Evolutionary conservation across 2,329 filamentous ascomycete genomes (phyloP), one percentile per base, ranked within the genome.

Genomic region (Ophiostoma australiae): DNA sequence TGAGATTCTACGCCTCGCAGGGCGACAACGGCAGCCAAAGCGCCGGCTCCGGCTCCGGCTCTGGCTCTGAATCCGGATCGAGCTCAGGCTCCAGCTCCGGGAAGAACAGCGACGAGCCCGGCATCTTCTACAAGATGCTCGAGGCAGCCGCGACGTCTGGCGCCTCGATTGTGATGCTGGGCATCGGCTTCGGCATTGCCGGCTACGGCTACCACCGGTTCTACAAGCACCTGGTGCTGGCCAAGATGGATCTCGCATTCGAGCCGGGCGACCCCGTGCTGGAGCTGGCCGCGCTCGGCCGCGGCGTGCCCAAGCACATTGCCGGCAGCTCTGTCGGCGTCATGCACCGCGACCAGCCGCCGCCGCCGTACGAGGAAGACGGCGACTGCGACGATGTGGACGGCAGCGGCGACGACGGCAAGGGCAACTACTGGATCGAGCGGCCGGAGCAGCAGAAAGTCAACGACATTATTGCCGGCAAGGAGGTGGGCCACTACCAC

Each of bases 211-310:
- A 95, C 78, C 91, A 95, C 79, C 88, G 86, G 76, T 88, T 86
- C 78, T 98, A 99, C 86, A 99, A 99, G 82, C 86, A 90, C 80
- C 81, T 97, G 71, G 93, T 98, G 37, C 83, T 98, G n/a, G 82
- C 89, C 74, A 99, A 99, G 81, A 98, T 99, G 84, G 88, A 91
- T 75, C 90, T 91, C 76, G 95, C 95, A 33, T 99, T 99, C 80
- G 86, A 91, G 72, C 93, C 94, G 1, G 95, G 95, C 13, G 95
- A 99, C 78, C 94, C 93, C 0, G 93, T 94, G 35, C 87, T 94
- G 23, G 94, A 91, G 71, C 82, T 97, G 66, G 93, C 93, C 1
- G 90, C 91, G 35, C 82, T 85, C 73, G 86, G 81, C 75, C 90
- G 85, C 77, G 84, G 85, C 74, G 81, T 84, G 70, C 81, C 81